phyloP scores from a whole-genome alignment of 140 eudicot species.

The Ambrosia hybrid region DNA sequence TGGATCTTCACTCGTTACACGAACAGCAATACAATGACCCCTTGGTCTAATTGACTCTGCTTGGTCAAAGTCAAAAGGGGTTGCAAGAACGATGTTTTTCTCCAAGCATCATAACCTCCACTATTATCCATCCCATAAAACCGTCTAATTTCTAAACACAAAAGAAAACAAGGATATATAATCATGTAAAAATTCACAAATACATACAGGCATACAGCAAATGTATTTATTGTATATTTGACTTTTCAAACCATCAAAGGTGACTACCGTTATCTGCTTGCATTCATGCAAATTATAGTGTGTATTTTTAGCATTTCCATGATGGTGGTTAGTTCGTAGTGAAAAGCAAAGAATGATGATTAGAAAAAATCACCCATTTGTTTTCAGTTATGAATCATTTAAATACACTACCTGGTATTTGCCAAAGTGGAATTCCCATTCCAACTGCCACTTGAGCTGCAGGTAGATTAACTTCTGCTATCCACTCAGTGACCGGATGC shows the following conservation, averaged over 20 bases:
- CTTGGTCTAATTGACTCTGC: conserved; percentile 80
- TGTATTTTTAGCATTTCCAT: background rate
- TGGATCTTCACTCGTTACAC: conserved; percentile 96
- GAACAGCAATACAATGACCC: conserved; percentile 99
- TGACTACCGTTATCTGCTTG: background rate
- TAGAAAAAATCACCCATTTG: background rate
- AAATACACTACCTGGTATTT: conserved; percentile 69
- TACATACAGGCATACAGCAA: background rate
- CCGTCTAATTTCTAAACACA: conserved; percentile 69
- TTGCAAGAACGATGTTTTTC: conserved; percentile 69
- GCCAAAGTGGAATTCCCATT: conserved; percentile 99
- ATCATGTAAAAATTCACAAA: background rate
- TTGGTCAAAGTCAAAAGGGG: conserved; percentile 81
- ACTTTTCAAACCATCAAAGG: background rate
- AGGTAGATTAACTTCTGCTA: conserved; percentile 87
- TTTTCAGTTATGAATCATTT: background rate
- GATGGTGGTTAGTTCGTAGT: background rate
- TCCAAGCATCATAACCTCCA: conserved; percentile 97
- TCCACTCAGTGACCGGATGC: conserved; percentile 99
- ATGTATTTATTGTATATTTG: background rate
- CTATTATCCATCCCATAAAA: conserved; percentile 88
- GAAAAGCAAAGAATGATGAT: no score
- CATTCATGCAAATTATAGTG: conserved; percentile 2
- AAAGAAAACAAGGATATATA: background rate
- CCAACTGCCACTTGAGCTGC: conserved; percentile 97